Base-by-base conservation (phyloP, 2,329 filamentous ascomycete genomes). In the Diaporthe capsici region DNA sequence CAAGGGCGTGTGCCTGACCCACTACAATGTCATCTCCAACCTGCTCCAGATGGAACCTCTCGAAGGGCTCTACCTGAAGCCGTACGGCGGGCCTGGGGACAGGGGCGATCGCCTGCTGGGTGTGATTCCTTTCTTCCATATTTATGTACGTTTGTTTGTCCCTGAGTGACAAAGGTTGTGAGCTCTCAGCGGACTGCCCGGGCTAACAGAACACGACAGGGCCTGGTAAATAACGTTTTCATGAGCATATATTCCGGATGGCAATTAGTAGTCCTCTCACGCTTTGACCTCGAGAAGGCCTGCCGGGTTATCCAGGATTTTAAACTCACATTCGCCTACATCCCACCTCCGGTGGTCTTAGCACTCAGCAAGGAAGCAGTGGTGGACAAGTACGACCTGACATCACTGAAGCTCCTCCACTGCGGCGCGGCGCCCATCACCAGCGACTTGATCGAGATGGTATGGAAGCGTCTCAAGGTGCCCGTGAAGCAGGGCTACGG, bases 401-500 rank as follows among this genome's bases (percentile, higher is more conserved):
- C 91, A 22, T 92, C 90, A 6, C 81, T 98, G 34, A 93, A 94
- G 61, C 96, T 96, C 90, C 88, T 98, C 87, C 97, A 95, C 84
- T 96, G 92, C 0, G 96, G 94, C 34, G 96, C 96, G 0, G 96
- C 96, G 0, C 96, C 96, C 0, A 86, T 98, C 55, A 96, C 95
- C 0, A 87, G 88, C 44, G 95, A 98, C 77, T 89, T 98, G 2
- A 94, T 96, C 1, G 91, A 95, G 73, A 90, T 91, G 12, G 90
- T 97, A 4, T 94, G 94, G 87, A 84, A 90, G 28, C 91, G 95
- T 10, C 90, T 97, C 75, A 92, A 92, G 71, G 88, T 97, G 28
- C 93, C 93, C 2, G 92, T 98, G 76, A 98, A 98, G 87, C 96
- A 98, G 85, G 96, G 94, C 25, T 98, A 98, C 81, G 96, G 96